Percentiles rank a stretch among this genome's conserved stretches.
Evolutionary conservation across 148 eudicot genomes (phyloP).

Genomic region (Diospyros lotus): DNA sequence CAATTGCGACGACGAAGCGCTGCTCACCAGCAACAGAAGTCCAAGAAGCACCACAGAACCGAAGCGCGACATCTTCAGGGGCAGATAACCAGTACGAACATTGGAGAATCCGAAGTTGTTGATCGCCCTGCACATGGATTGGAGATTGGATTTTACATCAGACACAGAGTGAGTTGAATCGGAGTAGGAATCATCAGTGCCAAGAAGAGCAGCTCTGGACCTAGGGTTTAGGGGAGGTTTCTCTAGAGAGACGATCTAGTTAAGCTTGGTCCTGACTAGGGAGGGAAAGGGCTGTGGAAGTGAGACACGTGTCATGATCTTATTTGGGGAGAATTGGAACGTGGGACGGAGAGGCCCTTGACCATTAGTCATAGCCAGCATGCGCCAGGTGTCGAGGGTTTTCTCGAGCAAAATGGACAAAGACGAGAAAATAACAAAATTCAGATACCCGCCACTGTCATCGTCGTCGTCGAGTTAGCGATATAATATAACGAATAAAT

Average conservation of each 20-base stretch:
- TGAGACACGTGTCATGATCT: slow-evolving; percentile 10
- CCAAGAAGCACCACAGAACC: not conserved
- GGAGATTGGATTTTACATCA: not conserved
- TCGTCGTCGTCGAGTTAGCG: too few relatives aligned
- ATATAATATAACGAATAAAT: too few relatives aligned
- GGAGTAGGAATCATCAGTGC: too few relatives aligned
- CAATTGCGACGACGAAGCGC: slow-evolving; percentile 11
- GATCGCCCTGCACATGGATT: not conserved
- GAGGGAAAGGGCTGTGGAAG: not conserved
- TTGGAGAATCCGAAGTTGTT: not conserved
- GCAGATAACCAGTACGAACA: not conserved
- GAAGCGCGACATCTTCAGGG: not conserved
- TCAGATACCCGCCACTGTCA: too few relatives aligned
- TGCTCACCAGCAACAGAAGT: slow-evolving; percentile 10
- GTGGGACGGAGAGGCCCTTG: not conserved
- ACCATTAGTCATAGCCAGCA: not conserved
- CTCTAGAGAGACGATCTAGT: not conserved
- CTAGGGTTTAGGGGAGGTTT: slow-evolving; percentile 12
- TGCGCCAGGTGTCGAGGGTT: not conserved
- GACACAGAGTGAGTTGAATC: not conserved
- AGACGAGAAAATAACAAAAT: not conserved
- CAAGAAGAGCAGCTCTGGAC: too few relatives aligned
- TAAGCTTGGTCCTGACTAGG: not conserved
- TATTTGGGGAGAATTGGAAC: not conserved
- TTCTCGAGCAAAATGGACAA: not conserved